Base-by-base conservation (phyloP, 768 basidiomycete genomes). In the Rossbeevera mucosa region DNA sequence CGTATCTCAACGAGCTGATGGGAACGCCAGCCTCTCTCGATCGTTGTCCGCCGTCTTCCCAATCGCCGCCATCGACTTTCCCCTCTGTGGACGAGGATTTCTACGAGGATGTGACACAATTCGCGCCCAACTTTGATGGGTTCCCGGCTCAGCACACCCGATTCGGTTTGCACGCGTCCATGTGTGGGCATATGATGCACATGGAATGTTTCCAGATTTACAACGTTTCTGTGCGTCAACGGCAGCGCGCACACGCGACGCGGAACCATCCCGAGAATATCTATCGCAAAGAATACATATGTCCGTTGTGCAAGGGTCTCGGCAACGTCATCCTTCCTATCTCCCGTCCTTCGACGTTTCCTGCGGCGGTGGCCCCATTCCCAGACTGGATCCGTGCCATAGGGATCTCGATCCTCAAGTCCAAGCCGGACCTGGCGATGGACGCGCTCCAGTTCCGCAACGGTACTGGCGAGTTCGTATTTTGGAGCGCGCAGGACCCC, bases 141-240 rank as follows among this genome's bases (percentile, higher is more conserved):
- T 90, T 89, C 66, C 82, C 88, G 0, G 58, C 80, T 0, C 76
- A 79, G 33, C 82, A 81, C 55, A 88, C 87, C 2, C 84, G 86
- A 24, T 95, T 95, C 64, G 94, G 94, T 2, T 74, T 97, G 12
- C 79, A 94, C 63, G 73, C 86, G 9, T 93, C 94, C 1, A 85
- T 92, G 33, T 98, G 95, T 68, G 92, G 86, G 28, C 96, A 98
- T 65, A 83, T 94, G 78, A 98, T 99, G 94, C 96, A 99, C 71
- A 72, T 94, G 55, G 83, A 88, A 38, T 98, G 96, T 70, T 95
- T 97, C 75, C 86, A 87, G 45, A 86, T 86, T 2, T 98, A 97
- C 68, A 93, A 82, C 57, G 66, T 79, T 2, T 94, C 94, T 16
- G 86, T 97, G 48, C 80, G 91, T 42, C 85, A 88, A 55, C 86